Conservation (phyloP, 1,139 yeast species). For the Zygotorulaspora mrakii region DNA sequence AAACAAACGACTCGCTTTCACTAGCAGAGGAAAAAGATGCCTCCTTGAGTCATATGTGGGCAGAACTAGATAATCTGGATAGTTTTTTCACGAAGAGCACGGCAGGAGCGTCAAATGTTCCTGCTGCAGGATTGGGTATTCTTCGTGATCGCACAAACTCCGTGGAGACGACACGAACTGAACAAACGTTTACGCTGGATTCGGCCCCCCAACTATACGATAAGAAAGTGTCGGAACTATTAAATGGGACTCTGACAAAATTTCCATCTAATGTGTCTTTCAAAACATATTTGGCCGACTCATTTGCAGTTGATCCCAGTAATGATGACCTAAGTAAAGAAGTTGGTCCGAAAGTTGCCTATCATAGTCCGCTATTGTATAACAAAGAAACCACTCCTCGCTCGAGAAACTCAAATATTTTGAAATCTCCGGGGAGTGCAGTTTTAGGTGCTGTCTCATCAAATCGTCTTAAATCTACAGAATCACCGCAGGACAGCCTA, state of each 20-base stretch:
- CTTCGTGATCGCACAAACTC: constrained; percentile 49
- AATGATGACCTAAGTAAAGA: constrained; percentile 29
- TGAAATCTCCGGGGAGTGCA: constrained; percentile 22
- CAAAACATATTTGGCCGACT: constrained; percentile 67
- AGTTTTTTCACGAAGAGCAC: constrained; percentile 88
- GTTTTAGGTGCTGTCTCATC: constrained; percentile 16
- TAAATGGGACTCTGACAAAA: constrained; percentile 70
- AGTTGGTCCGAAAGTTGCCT: constrained; percentile 9
- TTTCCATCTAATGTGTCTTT: constrained; percentile 75
- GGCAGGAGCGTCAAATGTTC: constrained; percentile 33
- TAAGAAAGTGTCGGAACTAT: constrained; percentile 69
- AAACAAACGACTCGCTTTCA: constrained; percentile 40
- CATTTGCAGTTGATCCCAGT: constrained; percentile 40
- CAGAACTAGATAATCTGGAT: constrained; percentile 91
- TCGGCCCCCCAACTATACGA: constrained; percentile 78
- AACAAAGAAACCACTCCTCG: constrained; percentile 19
- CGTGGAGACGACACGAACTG: constrained; percentile 47
- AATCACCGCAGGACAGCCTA: constrained; percentile 35
- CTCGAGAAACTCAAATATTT: constrained; percentile 14
- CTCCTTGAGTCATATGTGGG: constrained; percentile 90
- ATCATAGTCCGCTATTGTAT: constrained; percentile 18
- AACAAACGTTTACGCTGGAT: constrained; percentile 51
- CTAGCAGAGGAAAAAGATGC: constrained; percentile 57
- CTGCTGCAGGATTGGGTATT: constrained; percentile 16
- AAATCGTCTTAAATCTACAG: constrained; percentile 17